Percentiles rank a stretch among this genome's conserved stretches.
These are phyloP conservation scores for Lactarius hatsudake DNA, from an alignment of 768 basidiomycete species.

Conservation along the genomic window DNA sequence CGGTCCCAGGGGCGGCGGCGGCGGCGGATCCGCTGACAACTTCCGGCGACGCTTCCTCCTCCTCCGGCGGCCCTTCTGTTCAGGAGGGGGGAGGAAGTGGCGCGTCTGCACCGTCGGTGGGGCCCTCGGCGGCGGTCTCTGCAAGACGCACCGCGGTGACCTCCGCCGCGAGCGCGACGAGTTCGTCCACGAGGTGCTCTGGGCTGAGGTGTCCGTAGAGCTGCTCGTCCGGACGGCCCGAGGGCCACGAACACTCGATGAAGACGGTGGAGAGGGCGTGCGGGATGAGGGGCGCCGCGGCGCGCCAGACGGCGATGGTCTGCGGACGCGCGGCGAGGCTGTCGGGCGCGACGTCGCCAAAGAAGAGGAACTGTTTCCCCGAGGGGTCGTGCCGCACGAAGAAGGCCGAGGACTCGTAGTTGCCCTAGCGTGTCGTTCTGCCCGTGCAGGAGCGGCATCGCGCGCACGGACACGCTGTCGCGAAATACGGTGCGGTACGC, in stretches of 20 bases:
- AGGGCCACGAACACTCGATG: slow-evolving; percentile 91
- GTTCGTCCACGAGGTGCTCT: slow-evolving; percentile 72
- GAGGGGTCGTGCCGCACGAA: slow-evolving; percentile 71
- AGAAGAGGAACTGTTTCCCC: slow-evolving; percentile 79
- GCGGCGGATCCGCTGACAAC: slow-evolving; percentile 35
- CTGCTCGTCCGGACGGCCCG: slow-evolving; percentile 59
- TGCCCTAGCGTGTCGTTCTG: slow-evolving; percentile 46
- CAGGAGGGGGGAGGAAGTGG: not conserved
- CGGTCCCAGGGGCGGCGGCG: slow-evolving; percentile 50
- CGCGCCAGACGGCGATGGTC: slow-evolving; percentile 75
- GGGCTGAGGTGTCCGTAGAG: slow-evolving; percentile 90
- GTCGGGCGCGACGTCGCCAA: slow-evolving; percentile 93
- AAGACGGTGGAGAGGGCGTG: slow-evolving; percentile 74
- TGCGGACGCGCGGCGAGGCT: slow-evolving; percentile 56
- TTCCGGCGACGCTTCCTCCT: slow-evolving; percentile 41
- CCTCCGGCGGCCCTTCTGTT: slow-evolving; percentile 29
- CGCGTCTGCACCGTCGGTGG: not conserved
- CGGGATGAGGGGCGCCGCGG: slow-evolving; percentile 74
- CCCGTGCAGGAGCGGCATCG: slow-evolving; percentile 75
- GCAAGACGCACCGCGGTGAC: slow-evolving; percentile 48
- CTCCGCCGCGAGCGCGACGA: slow-evolving; percentile 64
- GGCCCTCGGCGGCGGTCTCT: slow-evolving; percentile 11
- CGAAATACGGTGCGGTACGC: slow-evolving; percentile 52
- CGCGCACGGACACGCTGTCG: slow-evolving; percentile 54
- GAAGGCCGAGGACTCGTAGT: slow-evolving; percentile 80